Evolutionary conservation across 805 yeast species (phyloP), one percentile per base, ranked within the genome.

Genomic region (Starmerella tilneyi): DNA sequence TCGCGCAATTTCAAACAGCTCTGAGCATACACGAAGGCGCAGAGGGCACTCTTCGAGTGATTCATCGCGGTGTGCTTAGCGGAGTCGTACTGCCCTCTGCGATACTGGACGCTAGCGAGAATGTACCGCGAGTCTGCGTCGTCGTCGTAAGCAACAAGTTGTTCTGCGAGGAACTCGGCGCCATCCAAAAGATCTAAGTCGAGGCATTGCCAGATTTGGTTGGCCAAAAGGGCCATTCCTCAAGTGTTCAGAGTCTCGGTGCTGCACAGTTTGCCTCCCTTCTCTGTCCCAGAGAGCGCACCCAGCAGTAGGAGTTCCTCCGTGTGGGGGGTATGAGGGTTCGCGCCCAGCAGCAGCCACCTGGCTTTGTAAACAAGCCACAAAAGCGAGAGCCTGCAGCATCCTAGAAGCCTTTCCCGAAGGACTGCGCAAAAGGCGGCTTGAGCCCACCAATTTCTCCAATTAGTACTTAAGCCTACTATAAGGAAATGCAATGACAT

Each of bases 161-260:
- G 69, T 60, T 92, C 97, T 15, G 86, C 76, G 4, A 89, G 79
- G 63, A 92, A 84, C 57, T 80, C 86, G 1, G 97, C 96, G 22
- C 88, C 81, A 12, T 69, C 64, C 36, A 74, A 65, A 49, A 82
- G 71, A 57, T 78, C 85, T 48, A 75, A 74, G 55, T 84, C 94
- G 31, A 85, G 62, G 11, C 81, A 73, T 56, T 84, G 81, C 60
- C 83, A 65, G n/a, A 81, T 70, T 36, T 79, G 70, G 48, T 75
- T 65, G 44, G 67, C 63, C 32, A 52, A 43, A 17, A 59, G 36
- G 12, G 38, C 45, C 51, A 48, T 48, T 4, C 16, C n/a, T n/a
- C n/a, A n/a, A n/a, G n/a, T n/a, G n/a, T n/a, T n/a, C n/a, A n/a
- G n/a, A n/a, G n/a, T n/a, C n/a, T n/a, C n/a, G n/a, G n/a, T n/a